phyloP scores from a whole-genome alignment of 352 stramenopile genomes.

The Globisporangium perplexum region DNA sequence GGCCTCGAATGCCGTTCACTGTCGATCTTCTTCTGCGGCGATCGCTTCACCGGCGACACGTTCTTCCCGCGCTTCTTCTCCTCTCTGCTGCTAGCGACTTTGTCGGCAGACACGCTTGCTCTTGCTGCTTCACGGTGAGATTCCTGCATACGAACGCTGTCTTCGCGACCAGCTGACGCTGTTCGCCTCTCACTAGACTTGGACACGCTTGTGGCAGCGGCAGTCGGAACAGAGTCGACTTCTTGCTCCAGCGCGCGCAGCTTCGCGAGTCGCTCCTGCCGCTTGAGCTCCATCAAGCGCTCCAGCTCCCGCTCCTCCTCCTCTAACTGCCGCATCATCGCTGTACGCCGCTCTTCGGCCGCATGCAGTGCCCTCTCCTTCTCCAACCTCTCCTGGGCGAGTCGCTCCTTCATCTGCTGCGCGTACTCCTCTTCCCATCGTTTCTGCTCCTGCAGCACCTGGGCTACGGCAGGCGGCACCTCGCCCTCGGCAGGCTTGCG shows the following conservation, averaged over 20 bases:
- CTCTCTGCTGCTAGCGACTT: not conserved
- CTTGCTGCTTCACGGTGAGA: not conserved
- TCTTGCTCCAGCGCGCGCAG: conserved; percentile 40
- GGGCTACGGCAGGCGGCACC: conserved; percentile 15
- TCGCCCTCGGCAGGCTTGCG: conserved; percentile 2
- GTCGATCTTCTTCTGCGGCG: conserved; percentile 4
- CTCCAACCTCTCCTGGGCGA: conserved; percentile 36
- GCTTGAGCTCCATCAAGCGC: conserved; percentile 53
- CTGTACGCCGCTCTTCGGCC: conserved; percentile 37
- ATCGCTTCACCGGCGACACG: conserved; percentile 6
- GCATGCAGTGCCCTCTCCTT: conserved; percentile 47
- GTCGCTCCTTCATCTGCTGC: conserved; percentile 35
- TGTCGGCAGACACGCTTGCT: not conserved
- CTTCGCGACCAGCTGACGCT: not conserved
- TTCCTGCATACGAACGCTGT: not conserved
- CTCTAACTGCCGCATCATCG: conserved; percentile 65
- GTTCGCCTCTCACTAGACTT: not conserved
- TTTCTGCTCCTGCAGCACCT: conserved; percentile 55
- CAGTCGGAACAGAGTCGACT: conserved; percentile 5
- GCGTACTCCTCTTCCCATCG: conserved; percentile 60
- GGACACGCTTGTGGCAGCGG: not conserved
- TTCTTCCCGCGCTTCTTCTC: not conserved
- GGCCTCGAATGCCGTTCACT: not conserved
- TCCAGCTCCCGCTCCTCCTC: conserved; percentile 73
- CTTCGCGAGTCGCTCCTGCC: conserved; percentile 49